These are phyloP conservation scores for Aegilops speltoides DNA, from an alignment of 176 grass and related monocot species.

Conservation along the genomic window DNA sequence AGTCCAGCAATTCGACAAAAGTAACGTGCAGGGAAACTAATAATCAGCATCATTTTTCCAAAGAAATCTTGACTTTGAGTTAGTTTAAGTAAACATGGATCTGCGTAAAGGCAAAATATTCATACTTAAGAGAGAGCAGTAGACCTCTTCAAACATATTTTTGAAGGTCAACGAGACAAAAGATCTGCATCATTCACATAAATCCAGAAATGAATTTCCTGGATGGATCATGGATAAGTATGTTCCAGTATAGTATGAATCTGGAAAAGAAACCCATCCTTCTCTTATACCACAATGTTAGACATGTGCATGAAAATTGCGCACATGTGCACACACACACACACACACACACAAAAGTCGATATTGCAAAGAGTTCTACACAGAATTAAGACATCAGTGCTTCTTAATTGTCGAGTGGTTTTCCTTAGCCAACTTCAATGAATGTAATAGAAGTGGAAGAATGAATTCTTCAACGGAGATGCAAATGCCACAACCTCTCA, in stretches of 20 bases:
- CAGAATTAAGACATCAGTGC: neutral
- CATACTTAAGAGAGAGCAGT: conserved; percentile 8
- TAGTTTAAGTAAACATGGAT: neutral
- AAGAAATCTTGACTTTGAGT: neutral
- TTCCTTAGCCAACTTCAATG: neutral
- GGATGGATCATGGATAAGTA: conserved; percentile 38
- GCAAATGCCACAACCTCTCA: conserved; percentile 17
- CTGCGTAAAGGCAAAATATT: conserved; percentile 21
- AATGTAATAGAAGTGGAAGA: conserved; percentile 7
- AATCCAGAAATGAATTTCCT: conserved; percentile 28
- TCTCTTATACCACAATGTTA: conserved; percentile 26
- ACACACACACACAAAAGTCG: neutral
- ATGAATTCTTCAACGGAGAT: neutral
- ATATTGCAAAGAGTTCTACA: neutral
- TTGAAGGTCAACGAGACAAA: conserved; percentile 22
- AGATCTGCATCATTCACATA: conserved; percentile 35
- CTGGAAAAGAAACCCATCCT: conserved; percentile 31
- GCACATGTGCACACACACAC: neutral
- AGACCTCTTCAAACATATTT: conserved; percentile 35
- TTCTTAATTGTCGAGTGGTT: neutral
- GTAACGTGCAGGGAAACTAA: neutral
- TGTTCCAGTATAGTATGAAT: conserved; percentile 10
- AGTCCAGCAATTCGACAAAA: neutral
- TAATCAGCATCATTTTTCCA: neutral
- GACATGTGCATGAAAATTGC: conserved; percentile 27